These are phyloP conservation scores for Chaetomium sp. DNA, from an alignment of 2,329 filamentous ascomycete species.

Conservation along the genomic window DNA sequence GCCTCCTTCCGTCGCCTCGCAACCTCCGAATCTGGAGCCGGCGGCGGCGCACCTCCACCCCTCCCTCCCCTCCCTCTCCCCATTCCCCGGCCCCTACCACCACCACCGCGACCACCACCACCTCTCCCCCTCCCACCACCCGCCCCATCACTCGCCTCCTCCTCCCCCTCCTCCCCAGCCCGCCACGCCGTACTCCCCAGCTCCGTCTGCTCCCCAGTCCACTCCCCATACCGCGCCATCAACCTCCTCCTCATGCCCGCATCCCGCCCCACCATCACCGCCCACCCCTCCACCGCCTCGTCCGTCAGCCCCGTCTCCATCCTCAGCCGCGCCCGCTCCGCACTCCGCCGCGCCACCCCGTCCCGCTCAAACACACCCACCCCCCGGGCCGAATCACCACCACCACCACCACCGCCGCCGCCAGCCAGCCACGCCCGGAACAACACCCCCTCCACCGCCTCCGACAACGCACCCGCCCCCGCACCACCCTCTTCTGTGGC, in stretches of 20 bases:
- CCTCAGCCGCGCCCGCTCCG: conserved; percentile 64
- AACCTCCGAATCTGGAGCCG: conserved; percentile 70
- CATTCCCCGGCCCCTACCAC: conserved; percentile 44
- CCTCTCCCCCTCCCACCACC: conserved; percentile 41
- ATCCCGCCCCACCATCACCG: conserved; percentile 77
- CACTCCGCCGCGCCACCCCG: conserved; percentile 66
- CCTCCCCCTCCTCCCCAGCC: conserved; percentile 50
- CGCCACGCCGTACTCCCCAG: conserved; percentile 68
- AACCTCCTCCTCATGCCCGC: conserved; percentile 67
- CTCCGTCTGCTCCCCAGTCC: conserved; percentile 66
- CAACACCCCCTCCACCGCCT: conserved; percentile 64
- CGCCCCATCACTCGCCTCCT: conserved; percentile 54
- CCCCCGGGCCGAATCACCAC: conserved; percentile 72
- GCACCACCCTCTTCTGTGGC: neutral
- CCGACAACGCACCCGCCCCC: neutral
- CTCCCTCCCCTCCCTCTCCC: conserved; percentile 53
- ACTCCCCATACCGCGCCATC: conserved; percentile 69
- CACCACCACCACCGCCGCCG: conserved; percentile 61
- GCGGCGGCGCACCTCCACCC: conserved; percentile 62
- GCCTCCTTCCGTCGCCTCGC: conserved; percentile 78
- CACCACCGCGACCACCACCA: conserved; percentile 47
- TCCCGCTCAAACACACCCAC: conserved; percentile 72
- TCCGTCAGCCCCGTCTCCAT: conserved; percentile 86
- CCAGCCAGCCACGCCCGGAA: conserved; percentile 71
- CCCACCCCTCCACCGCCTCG: conserved; percentile 93